Evolutionary conservation across 2,329 filamentous ascomycete genomes (phyloP), one percentile per base, ranked within the genome.

Genomic region (Alternaria burnsii): DNA sequence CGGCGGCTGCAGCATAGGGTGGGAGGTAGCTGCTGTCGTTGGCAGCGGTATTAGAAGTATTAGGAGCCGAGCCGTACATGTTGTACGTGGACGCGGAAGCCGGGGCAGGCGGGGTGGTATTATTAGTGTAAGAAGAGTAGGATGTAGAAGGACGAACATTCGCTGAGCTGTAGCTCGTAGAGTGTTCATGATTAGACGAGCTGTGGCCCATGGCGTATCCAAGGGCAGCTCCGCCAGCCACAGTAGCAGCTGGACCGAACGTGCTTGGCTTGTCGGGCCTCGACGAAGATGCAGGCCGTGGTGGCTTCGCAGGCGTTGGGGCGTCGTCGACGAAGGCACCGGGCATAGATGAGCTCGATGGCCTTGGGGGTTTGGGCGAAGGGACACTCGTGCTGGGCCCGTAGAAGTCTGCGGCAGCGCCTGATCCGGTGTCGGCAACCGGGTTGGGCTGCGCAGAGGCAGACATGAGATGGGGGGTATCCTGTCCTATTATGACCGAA

Each of bases 371-470:
- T 63, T 79, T 81, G 1, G 77, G 71, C 26, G 65, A 38, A 50
- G 61, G 44, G 18, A 67, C 63, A 43, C 68, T 62, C 10, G 59
- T 60, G 54, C 67, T 72, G 54, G 70, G 50, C 58, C 73, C 76
- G 68, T 83, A 89, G 73, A 87, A 89, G 14, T 85, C 83, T 6
- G 86, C 85, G 22, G 87, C 87, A n/a, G 85, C 80, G 32, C 85
- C 85, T 50, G 82, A 80, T 53, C 87, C 88, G 5, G 87, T 88
- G 69, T 89, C 87, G n/a, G 82, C 79, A 2, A 83, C 85, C 18
- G 87, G 87, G 46, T 83, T 83, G 28, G 82, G 74, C 9, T 78
- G 76, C 2, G 82, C 75, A 5, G 84, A 83, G 16, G 87, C 84
- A 24, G 86, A 67, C 71, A 84, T 81, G 52, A 89, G 78, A 74